Conservation (phyloP, 2,329 filamentous ascomycete species). For the Aspergillus tanneri region DNA sequence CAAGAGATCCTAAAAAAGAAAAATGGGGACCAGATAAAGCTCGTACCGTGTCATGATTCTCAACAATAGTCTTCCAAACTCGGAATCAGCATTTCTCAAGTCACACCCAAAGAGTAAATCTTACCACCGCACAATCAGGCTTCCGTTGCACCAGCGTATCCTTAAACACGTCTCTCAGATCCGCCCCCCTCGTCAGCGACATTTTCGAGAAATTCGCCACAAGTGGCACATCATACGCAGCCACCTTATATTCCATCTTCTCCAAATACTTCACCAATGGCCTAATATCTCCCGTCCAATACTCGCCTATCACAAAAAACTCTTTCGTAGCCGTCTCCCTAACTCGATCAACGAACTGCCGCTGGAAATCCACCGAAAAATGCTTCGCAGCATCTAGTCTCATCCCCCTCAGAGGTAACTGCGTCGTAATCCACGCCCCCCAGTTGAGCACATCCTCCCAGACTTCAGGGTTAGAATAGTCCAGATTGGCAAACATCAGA, state of each 20-base stretch:
- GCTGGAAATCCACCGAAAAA: constrained; percentile 65
- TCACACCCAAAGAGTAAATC: constrained; percentile 17
- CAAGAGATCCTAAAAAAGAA: too few relatives aligned
- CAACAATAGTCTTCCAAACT: constrained; percentile 62
- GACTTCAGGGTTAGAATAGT: constrained; percentile 65
- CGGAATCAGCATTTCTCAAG: background rate
- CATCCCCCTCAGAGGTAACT: constrained; percentile 64
- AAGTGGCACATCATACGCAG: constrained; percentile 66
- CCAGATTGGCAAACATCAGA: constrained; percentile 70
- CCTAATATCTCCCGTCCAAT: constrained; percentile 61
- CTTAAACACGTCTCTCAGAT: constrained; percentile 64
- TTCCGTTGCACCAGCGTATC: constrained; percentile 56
- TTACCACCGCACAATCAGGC: constrained; percentile 59
- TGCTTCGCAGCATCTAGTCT: constrained; percentile 73
- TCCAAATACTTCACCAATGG: constrained; percentile 59
- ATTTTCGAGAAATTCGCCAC: constrained; percentile 65
- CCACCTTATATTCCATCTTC: constrained; percentile 58
- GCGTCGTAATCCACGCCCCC: constrained; percentile 65
- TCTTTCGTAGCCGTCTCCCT: constrained; percentile 51
- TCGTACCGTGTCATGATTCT: constrained; percentile 69
- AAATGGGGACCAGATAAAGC: too few relatives aligned
- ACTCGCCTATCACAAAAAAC: constrained; percentile 70
- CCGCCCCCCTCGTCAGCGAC: constrained; percentile 56
- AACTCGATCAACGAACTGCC: constrained; percentile 61
- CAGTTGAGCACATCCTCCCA: constrained; percentile 63